Evolutionary conservation across 2,329 filamentous ascomycete species (phyloP).

Genomic region (Exophiala calicioides): DNA sequence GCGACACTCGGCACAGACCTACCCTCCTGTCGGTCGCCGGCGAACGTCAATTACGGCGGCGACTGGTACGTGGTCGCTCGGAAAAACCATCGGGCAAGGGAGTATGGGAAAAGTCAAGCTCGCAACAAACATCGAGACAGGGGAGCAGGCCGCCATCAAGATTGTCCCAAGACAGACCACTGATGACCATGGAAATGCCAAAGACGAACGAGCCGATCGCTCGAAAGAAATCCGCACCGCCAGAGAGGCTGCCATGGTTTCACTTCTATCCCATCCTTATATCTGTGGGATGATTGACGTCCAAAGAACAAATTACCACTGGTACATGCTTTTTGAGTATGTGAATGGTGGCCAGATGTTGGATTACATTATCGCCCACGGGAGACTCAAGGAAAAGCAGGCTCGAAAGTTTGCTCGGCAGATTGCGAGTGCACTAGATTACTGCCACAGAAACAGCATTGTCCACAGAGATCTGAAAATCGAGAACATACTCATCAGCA

Average conservation of each 20-base stretch:
- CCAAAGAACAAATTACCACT: constrained; percentile 93
- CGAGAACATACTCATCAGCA: constrained; percentile 98
- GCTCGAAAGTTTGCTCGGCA: constrained; percentile 96
- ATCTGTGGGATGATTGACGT: constrained; percentile 96
- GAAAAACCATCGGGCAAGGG: constrained; percentile 94
- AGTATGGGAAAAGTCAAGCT: constrained; percentile 99
- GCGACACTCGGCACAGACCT: constrained; percentile 47
- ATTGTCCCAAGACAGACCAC: constrained; percentile 90
- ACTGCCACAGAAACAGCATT: constrained; percentile 97
- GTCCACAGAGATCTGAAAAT: constrained; percentile 98
- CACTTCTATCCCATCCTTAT: constrained; percentile 88
- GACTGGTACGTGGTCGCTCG: constrained; percentile 90
- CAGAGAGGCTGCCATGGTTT: constrained; percentile 93
- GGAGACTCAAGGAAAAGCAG: constrained; percentile 96
- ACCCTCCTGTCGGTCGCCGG: constrained; percentile 49
- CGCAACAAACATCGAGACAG: constrained; percentile 83
- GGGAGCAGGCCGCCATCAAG: constrained; percentile 95
- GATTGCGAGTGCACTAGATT: constrained; percentile 94
- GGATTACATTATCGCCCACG: constrained; percentile 98
- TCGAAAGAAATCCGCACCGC: constrained; percentile 96
- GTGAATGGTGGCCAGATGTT: constrained; percentile 99
- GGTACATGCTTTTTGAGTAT: constrained; percentile 99
- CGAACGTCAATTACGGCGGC: constrained; percentile 85
- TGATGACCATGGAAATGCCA: constrained; percentile 73
- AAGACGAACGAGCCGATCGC: constrained; percentile 86